Percentiles rank a stretch among this genome's conserved stretches.
Conservation (phyloP, 768 basidiomycete species). For the Dioszegia hungarica region DNA sequence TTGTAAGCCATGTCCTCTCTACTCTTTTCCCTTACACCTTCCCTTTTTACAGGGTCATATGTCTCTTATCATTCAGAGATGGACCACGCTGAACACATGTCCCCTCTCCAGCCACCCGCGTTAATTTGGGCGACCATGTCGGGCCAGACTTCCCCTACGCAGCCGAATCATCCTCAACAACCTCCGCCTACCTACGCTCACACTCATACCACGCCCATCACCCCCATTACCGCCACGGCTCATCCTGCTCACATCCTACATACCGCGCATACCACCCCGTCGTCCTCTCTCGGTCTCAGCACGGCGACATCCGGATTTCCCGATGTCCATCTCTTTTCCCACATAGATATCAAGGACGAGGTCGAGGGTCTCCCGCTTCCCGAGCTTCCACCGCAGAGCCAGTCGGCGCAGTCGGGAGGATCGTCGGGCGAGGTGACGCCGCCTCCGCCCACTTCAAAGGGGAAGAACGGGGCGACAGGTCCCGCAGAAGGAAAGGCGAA, state of each 20-base stretch:
- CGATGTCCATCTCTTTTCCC: background rate
- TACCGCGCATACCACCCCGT: background rate
- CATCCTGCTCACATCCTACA: too few species aligned
- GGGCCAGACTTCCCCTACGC: background rate
- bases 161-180: background rate
- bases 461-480: constrained; percentile 44
- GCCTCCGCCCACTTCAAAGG: constrained; percentile 19
- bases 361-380: background rate
- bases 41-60: too few species aligned
- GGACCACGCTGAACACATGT: background rate
- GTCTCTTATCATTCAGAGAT: too few species aligned
- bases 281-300: too few species aligned
- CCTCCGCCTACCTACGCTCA: background rate
- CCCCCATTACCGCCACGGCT: too few species aligned
- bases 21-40: too few species aligned
- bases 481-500: constrained; percentile 44
- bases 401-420: background rate
- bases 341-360: background rate
- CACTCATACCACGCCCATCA: constrained; percentile 1
- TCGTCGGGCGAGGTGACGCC: background rate
- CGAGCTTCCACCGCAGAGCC: too few species aligned
- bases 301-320: background rate
- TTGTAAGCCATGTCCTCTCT: too few species aligned
- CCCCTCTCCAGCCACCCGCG: background rate
- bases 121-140: background rate